These are phyloP conservation scores for Neoarthrinium moseri DNA, from an alignment of 2,329 filamentous ascomycete species.

Conservation along the genomic window DNA sequence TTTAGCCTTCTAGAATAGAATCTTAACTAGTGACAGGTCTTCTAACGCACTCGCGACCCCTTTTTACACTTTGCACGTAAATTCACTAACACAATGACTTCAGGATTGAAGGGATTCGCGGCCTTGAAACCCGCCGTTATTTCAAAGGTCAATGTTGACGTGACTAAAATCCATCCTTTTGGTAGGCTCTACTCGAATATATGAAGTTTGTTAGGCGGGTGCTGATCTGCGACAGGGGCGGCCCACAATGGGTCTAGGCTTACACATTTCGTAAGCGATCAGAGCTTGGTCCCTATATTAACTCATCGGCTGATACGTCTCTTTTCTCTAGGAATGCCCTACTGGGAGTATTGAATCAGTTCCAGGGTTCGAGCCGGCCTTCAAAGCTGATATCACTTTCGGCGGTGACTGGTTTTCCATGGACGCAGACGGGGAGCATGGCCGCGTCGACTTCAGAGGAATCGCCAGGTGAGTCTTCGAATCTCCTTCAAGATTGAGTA, in stretches of 20 bases:
- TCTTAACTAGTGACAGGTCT: neutral
- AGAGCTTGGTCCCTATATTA: neutral
- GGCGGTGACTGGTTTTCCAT: slow-evolving; percentile 15
- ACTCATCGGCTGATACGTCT: neutral
- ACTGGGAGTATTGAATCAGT: slow-evolving; percentile 12
- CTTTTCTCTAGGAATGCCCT: slow-evolving; percentile 2
- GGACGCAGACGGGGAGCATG: slow-evolving; percentile 11
- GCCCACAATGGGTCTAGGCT: slow-evolving; percentile 7
- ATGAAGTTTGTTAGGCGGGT: neutral
- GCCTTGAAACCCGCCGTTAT: slow-evolving; percentile 10
- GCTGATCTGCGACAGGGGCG: slow-evolving; percentile 1
- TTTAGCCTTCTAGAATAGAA: neutral
- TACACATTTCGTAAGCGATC: slow-evolving; percentile 3
- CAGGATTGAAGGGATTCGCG: slow-evolving; percentile 1
- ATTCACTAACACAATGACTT: slow-evolving; percentile 2
- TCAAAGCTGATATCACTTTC: slow-evolving; percentile 13
- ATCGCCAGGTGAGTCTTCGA: slow-evolving; percentile 10
- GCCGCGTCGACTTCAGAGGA: slow-evolving; percentile 10
- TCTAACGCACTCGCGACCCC: neutral
- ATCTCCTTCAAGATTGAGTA: too few species aligned
- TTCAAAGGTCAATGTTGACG: slow-evolving; percentile 3
- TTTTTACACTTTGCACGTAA: neutral
- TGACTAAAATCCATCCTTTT: slow-evolving; percentile 1
- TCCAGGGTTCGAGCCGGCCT: slow-evolving; percentile 15
- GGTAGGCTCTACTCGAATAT: neutral